Conservation (phyloP, 108 stramenopile genomes). For the Mayamaea pseudoterrestris region DNA sequence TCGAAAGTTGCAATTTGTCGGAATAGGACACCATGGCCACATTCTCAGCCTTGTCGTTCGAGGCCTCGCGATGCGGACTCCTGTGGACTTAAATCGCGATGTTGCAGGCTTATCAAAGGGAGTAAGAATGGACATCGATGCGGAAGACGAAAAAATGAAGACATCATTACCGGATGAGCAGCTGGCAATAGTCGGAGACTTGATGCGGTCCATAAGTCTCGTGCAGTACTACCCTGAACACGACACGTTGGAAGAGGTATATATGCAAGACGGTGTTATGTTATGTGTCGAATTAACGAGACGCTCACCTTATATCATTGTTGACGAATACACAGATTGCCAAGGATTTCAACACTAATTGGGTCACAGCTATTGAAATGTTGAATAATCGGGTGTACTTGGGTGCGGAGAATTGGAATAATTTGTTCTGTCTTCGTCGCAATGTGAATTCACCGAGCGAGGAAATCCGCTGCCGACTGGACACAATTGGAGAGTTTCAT, state of each 20-base stretch:
- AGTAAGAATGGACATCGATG: background rate
- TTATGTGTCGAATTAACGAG: too few species aligned
- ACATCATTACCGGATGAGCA: constrained; percentile 26
- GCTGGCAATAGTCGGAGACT: constrained; percentile 92
- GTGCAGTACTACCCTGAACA: constrained; percentile 78
- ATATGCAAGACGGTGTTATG: too few species aligned
- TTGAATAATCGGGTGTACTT: constrained; percentile 83
- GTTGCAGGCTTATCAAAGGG: constrained; percentile 9
- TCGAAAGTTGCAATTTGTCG: constrained; percentile 27
- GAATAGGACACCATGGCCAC: constrained; percentile 88
- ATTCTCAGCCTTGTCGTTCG: constrained; percentile 85
- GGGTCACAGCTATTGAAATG: constrained; percentile 91
- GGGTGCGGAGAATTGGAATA: constrained; percentile 86
- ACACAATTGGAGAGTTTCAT: constrained; percentile 88
- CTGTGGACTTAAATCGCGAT: background rate
- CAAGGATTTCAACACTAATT: constrained; percentile 89
- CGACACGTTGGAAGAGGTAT: constrained; percentile 77
- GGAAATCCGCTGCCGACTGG: constrained; percentile 75
- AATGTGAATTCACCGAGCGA: constrained; percentile 76
- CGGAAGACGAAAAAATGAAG: constrained; percentile 2
- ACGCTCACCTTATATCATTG: too few species aligned
- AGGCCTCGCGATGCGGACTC: constrained; percentile 33
- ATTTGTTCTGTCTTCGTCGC: constrained; percentile 81
- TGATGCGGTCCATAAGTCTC: constrained; percentile 91
- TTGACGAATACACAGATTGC: too few species aligned